phyloP scores from a whole-genome alignment of 176 grass and related monocot species.

The Hyparrhenia diplandra region DNA sequence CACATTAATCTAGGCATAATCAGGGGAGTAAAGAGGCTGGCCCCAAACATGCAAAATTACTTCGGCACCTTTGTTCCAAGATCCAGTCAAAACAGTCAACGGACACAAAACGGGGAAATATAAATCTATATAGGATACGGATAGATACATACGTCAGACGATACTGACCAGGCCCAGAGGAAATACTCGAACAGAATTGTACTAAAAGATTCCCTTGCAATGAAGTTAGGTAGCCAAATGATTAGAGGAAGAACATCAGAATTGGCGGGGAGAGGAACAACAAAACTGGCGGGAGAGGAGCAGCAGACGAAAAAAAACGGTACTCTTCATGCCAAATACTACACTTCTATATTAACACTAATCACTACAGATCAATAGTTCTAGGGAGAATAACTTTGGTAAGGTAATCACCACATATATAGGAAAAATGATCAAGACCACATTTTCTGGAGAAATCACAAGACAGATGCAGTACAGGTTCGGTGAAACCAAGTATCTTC shows the following conservation, averaged over 20 bases:
- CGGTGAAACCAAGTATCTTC: neutral
- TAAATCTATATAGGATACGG: constrained; percentile 16
- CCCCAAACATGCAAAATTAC: constrained; percentile 16
- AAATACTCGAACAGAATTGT: neutral
- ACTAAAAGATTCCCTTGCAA: constrained; percentile 17
- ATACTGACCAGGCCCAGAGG: constrained; percentile 23
- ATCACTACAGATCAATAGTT: neutral
- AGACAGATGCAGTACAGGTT: neutral
- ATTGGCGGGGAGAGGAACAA: neutral
- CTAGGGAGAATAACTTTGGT: neutral
- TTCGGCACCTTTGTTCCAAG: neutral
- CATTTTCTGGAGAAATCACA: neutral
- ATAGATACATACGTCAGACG: constrained; percentile 13
- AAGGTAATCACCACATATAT: neutral
- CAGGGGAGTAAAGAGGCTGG: neutral
- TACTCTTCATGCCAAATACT: neutral
- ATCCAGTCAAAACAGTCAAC: constrained; percentile 36
- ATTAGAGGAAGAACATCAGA: neutral
- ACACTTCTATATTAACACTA: neutral
- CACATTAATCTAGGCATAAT: neutral
- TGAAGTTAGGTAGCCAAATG: constrained; percentile 24
- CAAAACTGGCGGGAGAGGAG: neutral
- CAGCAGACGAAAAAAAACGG: neutral
- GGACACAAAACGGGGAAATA: constrained; percentile 9
- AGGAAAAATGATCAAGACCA: neutral